Evolutionary conservation across 306 rosid species (phyloP).

Genomic region (Prunus mume): DNA sequence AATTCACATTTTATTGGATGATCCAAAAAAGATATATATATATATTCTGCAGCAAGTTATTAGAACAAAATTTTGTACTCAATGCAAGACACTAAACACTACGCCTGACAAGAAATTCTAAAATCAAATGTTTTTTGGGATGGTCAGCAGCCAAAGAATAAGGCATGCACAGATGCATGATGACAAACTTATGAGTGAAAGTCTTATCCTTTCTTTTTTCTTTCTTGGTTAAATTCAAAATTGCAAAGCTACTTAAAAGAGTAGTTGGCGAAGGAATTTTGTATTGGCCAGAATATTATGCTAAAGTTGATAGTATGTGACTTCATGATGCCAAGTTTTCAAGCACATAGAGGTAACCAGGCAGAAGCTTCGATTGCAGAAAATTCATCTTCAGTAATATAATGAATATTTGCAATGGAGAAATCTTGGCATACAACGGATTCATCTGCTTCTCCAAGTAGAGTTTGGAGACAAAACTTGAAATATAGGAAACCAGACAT

Average conservation of each 20-base stretch:
- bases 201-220: background rate
- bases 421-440: background rate
- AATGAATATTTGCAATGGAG: background rate
- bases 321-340: background rate
- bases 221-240: background rate
- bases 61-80: background rate
- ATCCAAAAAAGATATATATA: background rate
- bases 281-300: background rate
- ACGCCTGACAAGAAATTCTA: background rate
- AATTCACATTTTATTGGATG: constrained; percentile 2
- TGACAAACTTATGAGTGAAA: background rate
- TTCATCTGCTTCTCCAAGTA: background rate
- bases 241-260: background rate
- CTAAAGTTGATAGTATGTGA: background rate
- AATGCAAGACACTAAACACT: background rate
- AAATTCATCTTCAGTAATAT: background rate
- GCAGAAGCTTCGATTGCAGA: background rate
- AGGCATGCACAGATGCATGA: background rate
- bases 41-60: constrained; percentile 6
- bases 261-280: background rate
- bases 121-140: background rate
- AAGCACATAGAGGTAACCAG: background rate
- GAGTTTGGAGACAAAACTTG: background rate
- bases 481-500: background rate
- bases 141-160: background rate